Conservation (phyloP, 2,329 filamentous ascomycete genomes). For the Epichloe baconii region DNA sequence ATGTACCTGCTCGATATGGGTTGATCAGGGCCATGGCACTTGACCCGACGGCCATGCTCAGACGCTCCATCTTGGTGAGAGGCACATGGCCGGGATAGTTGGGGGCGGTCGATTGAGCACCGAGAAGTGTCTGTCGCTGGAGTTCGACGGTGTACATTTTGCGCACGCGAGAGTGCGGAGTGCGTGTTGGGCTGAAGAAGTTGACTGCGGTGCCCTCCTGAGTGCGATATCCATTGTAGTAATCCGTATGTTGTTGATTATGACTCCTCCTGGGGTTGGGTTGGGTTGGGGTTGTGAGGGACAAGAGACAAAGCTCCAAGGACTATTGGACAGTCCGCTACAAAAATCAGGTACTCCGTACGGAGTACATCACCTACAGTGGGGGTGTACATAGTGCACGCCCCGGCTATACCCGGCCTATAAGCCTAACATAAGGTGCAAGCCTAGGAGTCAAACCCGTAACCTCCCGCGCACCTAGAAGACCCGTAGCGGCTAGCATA, state of each 20-base stretch:
- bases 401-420: too few relatives aligned
- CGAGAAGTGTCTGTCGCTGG: slow-evolving; percentile 45
- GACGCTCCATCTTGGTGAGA: slow-evolving; percentile 64
- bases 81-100: slow-evolving; percentile 91
- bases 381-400: too few relatives aligned
- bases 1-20: slow-evolving; percentile 62
- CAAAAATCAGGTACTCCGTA: too few relatives aligned
- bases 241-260: background rate
- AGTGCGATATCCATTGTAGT: slow-evolving; percentile 15
- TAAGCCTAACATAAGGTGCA: too few relatives aligned
- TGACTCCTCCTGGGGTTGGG: background rate
- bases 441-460: too few relatives aligned
- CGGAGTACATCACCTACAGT: too few relatives aligned
- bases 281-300: too few relatives aligned
- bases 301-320: too few relatives aligned
- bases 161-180: slow-evolving; percentile 7
- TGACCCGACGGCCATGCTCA: slow-evolving; percentile 54
- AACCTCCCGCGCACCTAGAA: too few relatives aligned
- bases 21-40: slow-evolving; percentile 54
- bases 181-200: slow-evolving; percentile 7
- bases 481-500: too few relatives aligned
- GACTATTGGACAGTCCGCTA: too few relatives aligned
- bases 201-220: slow-evolving; percentile 10
- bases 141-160: background rate
- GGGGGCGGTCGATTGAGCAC: slow-evolving; percentile 72